A percentile compares a stretch with the other conserved stretches of the same genome.
phyloP scores from a whole-genome alignment of 768 basidiomycete species.

The Royoungia palumana region DNA sequence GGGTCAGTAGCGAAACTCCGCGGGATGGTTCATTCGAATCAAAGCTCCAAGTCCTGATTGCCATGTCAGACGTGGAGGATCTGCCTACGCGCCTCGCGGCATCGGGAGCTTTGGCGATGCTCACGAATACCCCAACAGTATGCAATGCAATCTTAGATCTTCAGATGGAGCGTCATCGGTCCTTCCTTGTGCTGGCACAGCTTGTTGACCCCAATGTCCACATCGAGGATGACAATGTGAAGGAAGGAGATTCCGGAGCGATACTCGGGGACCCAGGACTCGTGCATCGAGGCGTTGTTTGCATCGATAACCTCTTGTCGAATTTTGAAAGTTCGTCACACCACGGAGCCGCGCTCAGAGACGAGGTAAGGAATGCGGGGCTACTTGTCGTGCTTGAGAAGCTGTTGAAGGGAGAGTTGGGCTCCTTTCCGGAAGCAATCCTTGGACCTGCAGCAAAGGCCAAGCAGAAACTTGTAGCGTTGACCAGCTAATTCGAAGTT shows the following conservation, averaged over 20 bases:
- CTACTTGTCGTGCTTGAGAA: slow-evolving; percentile 51
- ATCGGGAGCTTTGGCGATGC: slow-evolving; percentile 80
- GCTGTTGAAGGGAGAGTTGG: slow-evolving; percentile 43
- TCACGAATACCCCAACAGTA: slow-evolving; percentile 59
- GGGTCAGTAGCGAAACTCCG: slow-evolving; percentile 27
- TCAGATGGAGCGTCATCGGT: slow-evolving; percentile 60
- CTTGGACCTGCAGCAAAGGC: slow-evolving; percentile 50
- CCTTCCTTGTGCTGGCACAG: slow-evolving; percentile 62
- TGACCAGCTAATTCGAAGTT: background rate
- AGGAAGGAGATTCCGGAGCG: slow-evolving; percentile 33
- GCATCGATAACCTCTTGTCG: slow-evolving; percentile 59
- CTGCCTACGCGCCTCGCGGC: slow-evolving; percentile 83
- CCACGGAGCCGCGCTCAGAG: slow-evolving; percentile 43
- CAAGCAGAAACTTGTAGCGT: slow-evolving; percentile 40
- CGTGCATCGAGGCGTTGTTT: slow-evolving; percentile 76
- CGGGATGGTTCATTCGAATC: slow-evolving; percentile 37
- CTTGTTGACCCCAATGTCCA: slow-evolving; percentile 59
- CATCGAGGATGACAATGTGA: slow-evolving; percentile 31
- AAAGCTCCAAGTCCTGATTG: slow-evolving; percentile 77
- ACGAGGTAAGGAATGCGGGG: slow-evolving; percentile 52
- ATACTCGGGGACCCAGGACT: slow-evolving; percentile 51
- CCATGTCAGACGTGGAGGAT: slow-evolving; percentile 86
- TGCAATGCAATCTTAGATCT: slow-evolving; percentile 63
- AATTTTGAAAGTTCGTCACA: slow-evolving; percentile 40
- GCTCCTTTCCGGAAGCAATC: slow-evolving; percentile 36